Base-by-base conservation (phyloP, 164 flowering plant genomes). In the Vitis cinerea region DNA sequence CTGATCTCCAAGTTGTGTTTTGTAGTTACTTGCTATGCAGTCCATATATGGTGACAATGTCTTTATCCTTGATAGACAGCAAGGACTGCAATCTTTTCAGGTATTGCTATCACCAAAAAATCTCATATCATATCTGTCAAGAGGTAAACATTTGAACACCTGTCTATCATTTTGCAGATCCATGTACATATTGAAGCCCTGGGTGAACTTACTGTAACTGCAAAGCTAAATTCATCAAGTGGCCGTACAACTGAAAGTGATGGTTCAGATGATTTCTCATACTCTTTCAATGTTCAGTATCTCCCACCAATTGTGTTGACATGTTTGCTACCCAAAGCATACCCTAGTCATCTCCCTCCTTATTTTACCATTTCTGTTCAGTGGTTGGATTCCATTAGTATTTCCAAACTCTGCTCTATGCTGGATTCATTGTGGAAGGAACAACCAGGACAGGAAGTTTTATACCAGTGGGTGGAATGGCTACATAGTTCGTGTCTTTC, bases 381-480 rank as follows among this genome's bases (percentile, higher is more conserved):
- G 79, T 94, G 98, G 98, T 81, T 94, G 87, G 76, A 83, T 77
- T 66, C 89, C 30, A 19, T 52, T 53, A 84, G 79, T 59, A 85
- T 90, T 66, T 86, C 88, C 50, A 65, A 53, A 74, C 85, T 94
- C 56, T 94, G 98, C 75, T 66, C 72, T 53, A 77, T 80, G 86
- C 79, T 92, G 64, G 98, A 94, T 79, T 76, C 87, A 7, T 77
- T 89, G 47, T 92, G 97, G 95, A 75, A 19, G 30, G 89, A 88
- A 11, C 88, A 85, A 68, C 77, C 75, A 23, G 86, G 82, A 49
- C 79, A 75, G 50, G 82, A 79, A 64, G 73, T 79, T 64, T 60
- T 92, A 69, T 94, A 90, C 78, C 86, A 79, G 57, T 94, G 98
- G 97, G 89, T 78, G 59, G 94, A 94, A 63, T 92, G 98, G 95